Evolutionary conservation across 768 basidiomycete species (phyloP).

Genomic region (Rhizopogon salebrosus): DNA sequence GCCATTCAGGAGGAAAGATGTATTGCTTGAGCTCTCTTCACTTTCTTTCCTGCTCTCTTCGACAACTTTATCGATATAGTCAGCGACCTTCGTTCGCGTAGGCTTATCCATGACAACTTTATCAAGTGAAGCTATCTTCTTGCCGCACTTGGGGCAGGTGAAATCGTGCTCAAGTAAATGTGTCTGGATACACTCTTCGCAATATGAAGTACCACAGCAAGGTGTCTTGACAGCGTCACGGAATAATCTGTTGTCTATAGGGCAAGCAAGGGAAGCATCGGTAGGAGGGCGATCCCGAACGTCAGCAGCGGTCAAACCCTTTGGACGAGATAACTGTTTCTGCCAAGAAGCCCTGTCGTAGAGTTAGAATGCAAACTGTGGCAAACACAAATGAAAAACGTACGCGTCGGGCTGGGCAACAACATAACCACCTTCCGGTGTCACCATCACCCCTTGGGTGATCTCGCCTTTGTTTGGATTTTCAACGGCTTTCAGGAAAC

Average conservation of each 20-base stretch:
- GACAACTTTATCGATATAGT: constrained; percentile 78
- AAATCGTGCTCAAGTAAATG: constrained; percentile 94
- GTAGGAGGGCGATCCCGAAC: constrained; percentile 81
- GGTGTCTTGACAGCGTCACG: constrained; percentile 94
- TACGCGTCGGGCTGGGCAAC: constrained; percentile 95
- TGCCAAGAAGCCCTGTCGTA: constrained; percentile 83
- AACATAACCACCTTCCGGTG: constrained; percentile 96
- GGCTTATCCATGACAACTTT: constrained; percentile 79
- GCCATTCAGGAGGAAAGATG: constrained; percentile 14
- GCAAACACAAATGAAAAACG: constrained; percentile 27
- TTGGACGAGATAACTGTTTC: constrained; percentile 76
- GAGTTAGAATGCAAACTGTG: not conserved
- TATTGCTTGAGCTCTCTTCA: constrained; percentile 32
- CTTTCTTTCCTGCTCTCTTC: constrained; percentile 72
- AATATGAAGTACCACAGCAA: constrained; percentile 86
- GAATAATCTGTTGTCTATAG: constrained; percentile 90
- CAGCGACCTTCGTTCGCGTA: constrained; percentile 68
- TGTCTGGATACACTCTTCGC: constrained; percentile 97
- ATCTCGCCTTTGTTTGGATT: constrained; percentile 70
- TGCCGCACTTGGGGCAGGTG: constrained; percentile 84
- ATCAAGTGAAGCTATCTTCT: constrained; percentile 85
- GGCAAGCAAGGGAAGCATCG: constrained; percentile 77
- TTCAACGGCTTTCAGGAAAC: constrained; percentile 95
- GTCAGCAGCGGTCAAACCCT: constrained; percentile 81
- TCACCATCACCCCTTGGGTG: constrained; percentile 93